Conservation (phyloP, 2,329 filamentous ascomycete species). For the Colletotrichum chlorophyti region DNA sequence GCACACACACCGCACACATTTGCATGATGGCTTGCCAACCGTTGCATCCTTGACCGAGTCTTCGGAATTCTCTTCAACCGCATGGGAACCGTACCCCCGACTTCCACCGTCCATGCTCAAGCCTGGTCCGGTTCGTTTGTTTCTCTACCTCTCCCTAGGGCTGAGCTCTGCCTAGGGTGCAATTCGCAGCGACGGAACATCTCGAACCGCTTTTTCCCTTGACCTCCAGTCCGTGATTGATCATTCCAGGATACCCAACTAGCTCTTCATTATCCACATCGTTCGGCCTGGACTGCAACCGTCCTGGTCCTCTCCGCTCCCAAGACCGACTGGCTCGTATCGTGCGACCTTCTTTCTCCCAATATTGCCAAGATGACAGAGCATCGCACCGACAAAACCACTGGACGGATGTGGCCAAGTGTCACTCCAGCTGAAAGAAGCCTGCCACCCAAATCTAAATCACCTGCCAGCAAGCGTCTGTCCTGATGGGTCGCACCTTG, state of each 20-base stretch:
- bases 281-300: too few relatives aligned
- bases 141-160: too few relatives aligned
- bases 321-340: too few relatives aligned
- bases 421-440: conserved; percentile 14
- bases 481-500: conserved; percentile 23
- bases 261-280: too few relatives aligned
- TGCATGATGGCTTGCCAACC: conserved; percentile 25
- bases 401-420: conserved; percentile 19
- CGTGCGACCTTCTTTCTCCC: neutral
- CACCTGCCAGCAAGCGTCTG: conserved; percentile 3
- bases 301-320: too few relatives aligned
- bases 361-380: conserved; percentile 8
- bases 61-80: conserved; percentile 8
- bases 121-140: too few relatives aligned
- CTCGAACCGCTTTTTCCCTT: neutral
- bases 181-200: too few relatives aligned
- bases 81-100: conserved; percentile 20
- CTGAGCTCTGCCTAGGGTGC: too few relatives aligned
- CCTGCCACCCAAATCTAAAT: neutral
- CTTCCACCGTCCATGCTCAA: neutral
- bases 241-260: too few relatives aligned
- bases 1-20: too few relatives aligned
- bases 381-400: neutral
- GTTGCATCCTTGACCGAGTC: conserved; percentile 20
- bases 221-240: too few relatives aligned